A percentile compares a stretch with the other conserved stretches of the same genome.
Evolutionary conservation across 2,329 filamentous ascomycete species (phyloP).

Genomic region (Phyllosticta citrichinensis): DNA sequence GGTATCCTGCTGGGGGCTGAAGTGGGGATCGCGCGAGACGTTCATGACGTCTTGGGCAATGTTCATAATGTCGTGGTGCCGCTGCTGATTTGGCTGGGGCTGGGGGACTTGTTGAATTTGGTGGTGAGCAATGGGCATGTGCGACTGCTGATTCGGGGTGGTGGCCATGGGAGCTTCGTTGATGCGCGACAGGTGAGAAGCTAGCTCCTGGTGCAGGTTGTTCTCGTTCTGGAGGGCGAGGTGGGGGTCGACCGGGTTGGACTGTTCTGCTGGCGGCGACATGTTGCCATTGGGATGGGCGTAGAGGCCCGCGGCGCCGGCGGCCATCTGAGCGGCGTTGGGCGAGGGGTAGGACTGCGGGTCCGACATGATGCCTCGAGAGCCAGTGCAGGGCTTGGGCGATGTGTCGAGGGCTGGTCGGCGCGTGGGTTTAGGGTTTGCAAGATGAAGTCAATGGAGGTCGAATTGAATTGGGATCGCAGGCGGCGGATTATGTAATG

Average conservation of each 20-base stretch:
- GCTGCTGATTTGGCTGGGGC: conserved; percentile 27
- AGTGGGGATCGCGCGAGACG: conserved; percentile 22
- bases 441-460: conserved; percentile 16
- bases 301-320: conserved; percentile 22
- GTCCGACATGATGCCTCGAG: conserved; percentile 14
- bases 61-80: neutral
- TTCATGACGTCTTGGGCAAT: conserved; percentile 31
- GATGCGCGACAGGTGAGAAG: conserved; percentile 23
- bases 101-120: conserved; percentile 25
- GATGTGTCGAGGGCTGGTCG: conserved; percentile 4
- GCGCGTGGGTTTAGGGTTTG: conserved; percentile 6
- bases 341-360: conserved; percentile 22
- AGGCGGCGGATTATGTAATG: conserved; percentile 7
- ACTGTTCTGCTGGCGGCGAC: conserved; percentile 11
- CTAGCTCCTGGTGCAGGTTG: conserved; percentile 24
- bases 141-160: conserved; percentile 20
- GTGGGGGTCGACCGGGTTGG: conserved; percentile 8
- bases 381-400: conserved; percentile 6
- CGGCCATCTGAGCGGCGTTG: conserved; percentile 23
- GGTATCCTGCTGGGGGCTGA: conserved; percentile 24
- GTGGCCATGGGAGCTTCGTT: conserved; percentile 22
- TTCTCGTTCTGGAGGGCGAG: conserved; percentile 13
- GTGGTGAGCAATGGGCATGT: conserved; percentile 19
- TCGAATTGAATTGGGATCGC: neutral
- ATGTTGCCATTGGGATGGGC: conserved; percentile 25